Base-by-base conservation (phyloP, 345 rosid species). In the Eucalyptus curtisii region DNA sequence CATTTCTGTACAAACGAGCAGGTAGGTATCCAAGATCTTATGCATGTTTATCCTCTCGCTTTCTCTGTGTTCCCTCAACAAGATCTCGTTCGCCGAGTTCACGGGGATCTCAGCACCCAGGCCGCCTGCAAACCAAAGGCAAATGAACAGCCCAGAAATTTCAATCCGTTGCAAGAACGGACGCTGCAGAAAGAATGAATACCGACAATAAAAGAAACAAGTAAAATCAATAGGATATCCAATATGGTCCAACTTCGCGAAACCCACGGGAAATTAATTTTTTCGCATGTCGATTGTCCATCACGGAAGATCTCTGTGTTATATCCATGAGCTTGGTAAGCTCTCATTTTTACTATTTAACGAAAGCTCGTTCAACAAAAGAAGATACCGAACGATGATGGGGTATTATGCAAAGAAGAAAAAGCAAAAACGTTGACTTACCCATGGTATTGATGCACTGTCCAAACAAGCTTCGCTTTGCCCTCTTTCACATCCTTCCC, bases 391-490 rank as follows among this genome's bases (percentile, higher is more conserved):
- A 59, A 5, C 66, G 31, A 59, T 11, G n/a, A 13, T 11, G 66
- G 66, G 71, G 33, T n/a, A n/a, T 30, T 64, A n/a, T 64, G 71
- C 37, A 30, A 64, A 30, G 66, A 27, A 59, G 31, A 64, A 64
- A 64, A 13, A 13, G 71, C 33, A n/a, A 30, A 64, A 64, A 14
- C 71, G 33, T 64, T 14, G 17, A 30, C 71, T 64, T 64, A n/a
- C 71, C 71, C 33, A 61, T 30, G 71, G 71, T 96, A 95, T 86
- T 95, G 91, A 49, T 93, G 95, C 89, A 95, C 88, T 13, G 96
- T 96, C 98, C 98, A 97, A 5, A 91, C 16, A 57, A 96, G 91
- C 85, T 91, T 91, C 79, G 92, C 94, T 89, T 92, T 94, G 92
- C 91, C 89, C 87, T 93, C 94, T 22, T 94, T 94, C 59, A 94